phyloP scores from a whole-genome alignment of 2,329 filamentous ascomycete genomes.

The Calonectria fujianensis region DNA sequence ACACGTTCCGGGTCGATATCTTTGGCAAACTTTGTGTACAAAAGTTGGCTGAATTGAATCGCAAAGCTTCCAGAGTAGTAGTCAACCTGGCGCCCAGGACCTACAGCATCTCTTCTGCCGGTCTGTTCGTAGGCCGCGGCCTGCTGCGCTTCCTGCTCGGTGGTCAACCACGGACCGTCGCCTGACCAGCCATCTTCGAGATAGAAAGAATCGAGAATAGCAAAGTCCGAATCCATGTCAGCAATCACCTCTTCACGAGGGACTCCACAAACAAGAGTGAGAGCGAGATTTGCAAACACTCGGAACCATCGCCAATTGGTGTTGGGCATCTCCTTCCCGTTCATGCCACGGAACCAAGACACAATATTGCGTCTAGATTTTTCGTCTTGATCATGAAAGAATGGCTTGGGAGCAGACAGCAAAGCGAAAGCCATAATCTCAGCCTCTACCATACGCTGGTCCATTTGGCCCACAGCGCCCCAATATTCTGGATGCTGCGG shows the following conservation, averaged over 20 bases:
- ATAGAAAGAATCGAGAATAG: conserved; percentile 67
- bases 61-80: conserved; percentile 74
- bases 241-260: conserved; percentile 57
- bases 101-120: conserved; percentile 49
- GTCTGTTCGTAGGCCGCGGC: conserved; percentile 34
- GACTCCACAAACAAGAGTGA: conserved; percentile 64
- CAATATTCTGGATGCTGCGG: conserved; percentile 65
- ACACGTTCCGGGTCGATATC: conserved; percentile 64
- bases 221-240: conserved; percentile 64
- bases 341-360: conserved; percentile 65
- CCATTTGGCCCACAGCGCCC: conserved; percentile 66
- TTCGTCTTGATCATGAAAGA: conserved; percentile 52
- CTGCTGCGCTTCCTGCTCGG: conserved; percentile 42
- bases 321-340: conserved; percentile 65
- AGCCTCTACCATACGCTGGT: conserved; percentile 74
- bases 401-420: conserved; percentile 62
- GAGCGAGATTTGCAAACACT: conserved; percentile 68
- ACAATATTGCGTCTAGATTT: conserved; percentile 59
- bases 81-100: conserved; percentile 64
- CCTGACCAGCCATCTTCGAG: conserved; percentile 67
- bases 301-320: conserved; percentile 74
- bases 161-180: conserved; percentile 65
- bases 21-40: conserved; percentile 65
- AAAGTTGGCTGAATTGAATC: conserved; percentile 70
- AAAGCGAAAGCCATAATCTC: conserved; percentile 71